A percentile compares a stretch with the other conserved stretches of the same genome.
Evolutionary conservation across 2,329 filamentous ascomycete genomes (phyloP).

Genomic region (Cladophialophora psammophila): DNA sequence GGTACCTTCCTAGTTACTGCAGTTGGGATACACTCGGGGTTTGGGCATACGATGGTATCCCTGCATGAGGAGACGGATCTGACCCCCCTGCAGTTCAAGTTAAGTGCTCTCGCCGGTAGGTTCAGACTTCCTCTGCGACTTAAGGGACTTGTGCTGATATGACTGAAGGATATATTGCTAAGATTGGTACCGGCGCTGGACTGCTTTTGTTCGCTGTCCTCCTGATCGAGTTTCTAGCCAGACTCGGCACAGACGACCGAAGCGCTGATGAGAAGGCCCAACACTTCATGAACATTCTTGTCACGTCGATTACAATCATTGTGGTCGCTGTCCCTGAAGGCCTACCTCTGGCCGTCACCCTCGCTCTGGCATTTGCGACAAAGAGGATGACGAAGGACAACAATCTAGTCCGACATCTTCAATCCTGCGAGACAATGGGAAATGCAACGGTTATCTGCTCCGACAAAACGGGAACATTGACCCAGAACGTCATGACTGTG

Average conservation of each 20-base stretch:
- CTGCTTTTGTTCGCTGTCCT: conserved; percentile 78
- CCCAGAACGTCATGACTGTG: conserved; percentile 69
- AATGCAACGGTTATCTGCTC: conserved; percentile 70
- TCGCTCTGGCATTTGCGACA: conserved; percentile 68
- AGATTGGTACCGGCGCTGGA: conserved; percentile 74
- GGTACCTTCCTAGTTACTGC: conserved; percentile 79
- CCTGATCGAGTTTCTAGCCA: conserved; percentile 77
- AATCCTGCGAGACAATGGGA: conserved; percentile 70
- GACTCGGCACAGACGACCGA: conserved; percentile 60
- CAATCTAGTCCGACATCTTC: conserved; percentile 66
- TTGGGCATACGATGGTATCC: conserved; percentile 80
- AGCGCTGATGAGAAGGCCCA: conserved; percentile 61
- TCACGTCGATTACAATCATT: conserved; percentile 65
- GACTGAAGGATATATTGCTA: conserved; percentile 73
- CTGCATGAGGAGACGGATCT: conserved; percentile 78
- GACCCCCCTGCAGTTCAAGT: conserved; percentile 78
- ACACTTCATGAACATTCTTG: conserved; percentile 65
- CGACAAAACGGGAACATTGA: conserved; percentile 72
- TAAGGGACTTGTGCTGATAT: too few species aligned
- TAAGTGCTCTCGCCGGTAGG: conserved; percentile 71
- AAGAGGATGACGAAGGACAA: conserved; percentile 70
- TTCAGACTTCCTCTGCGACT: too few species aligned
- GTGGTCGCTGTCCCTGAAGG: conserved; percentile 69
- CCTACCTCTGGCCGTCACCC: conserved; percentile 66
- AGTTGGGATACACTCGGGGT: conserved; percentile 74